These are phyloP conservation scores for Amanita rimosa DNA, from an alignment of 768 basidiomycete genomes.

Conservation along the genomic window DNA sequence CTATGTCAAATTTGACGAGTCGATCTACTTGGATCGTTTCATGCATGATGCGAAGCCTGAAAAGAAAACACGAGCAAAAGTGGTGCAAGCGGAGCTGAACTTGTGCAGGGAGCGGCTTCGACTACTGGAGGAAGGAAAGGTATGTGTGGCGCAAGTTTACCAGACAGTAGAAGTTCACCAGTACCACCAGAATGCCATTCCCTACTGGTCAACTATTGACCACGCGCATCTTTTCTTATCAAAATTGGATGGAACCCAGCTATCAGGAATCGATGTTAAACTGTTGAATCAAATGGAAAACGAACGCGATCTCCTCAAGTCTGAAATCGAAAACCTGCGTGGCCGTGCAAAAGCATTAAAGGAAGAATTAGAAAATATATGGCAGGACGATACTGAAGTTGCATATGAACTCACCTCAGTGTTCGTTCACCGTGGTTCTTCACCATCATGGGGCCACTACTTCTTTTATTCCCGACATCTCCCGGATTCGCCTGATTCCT, in stretches of 20 bases:
- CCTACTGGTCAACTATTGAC: slow-evolving; percentile 45
- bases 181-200: slow-evolving; percentile 41
- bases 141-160: slow-evolving; percentile 18
- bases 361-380: slow-evolving; percentile 58
- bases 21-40: slow-evolving; percentile 87
- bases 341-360: slow-evolving; percentile 43
- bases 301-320: slow-evolving; percentile 41
- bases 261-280: slow-evolving; percentile 51
- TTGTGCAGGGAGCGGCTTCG: slow-evolving; percentile 57
- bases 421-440: slow-evolving; percentile 88
- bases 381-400: slow-evolving; percentile 53
- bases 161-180: not conserved
- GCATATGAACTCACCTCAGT: slow-evolving; percentile 91
- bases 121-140: slow-evolving; percentile 62
- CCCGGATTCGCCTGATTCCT: slow-evolving; percentile 67
- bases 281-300: slow-evolving; percentile 36
- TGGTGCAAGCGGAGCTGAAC: slow-evolving; percentile 56
- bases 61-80: slow-evolving; percentile 63
- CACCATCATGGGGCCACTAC: slow-evolving; percentile 85
- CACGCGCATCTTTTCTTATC: slow-evolving; percentile 47
- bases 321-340: slow-evolving; percentile 48
- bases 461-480: slow-evolving; percentile 91
- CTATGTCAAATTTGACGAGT: slow-evolving; percentile 84
- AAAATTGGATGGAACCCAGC: slow-evolving; percentile 26
- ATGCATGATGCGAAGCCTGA: slow-evolving; percentile 60